A percentile compares a stretch with the other conserved stretches of the same genome.
phyloP scores from a whole-genome alignment of 495 filamentous ascomycete genomes.

The Eremomyces bilateralis region DNA sequence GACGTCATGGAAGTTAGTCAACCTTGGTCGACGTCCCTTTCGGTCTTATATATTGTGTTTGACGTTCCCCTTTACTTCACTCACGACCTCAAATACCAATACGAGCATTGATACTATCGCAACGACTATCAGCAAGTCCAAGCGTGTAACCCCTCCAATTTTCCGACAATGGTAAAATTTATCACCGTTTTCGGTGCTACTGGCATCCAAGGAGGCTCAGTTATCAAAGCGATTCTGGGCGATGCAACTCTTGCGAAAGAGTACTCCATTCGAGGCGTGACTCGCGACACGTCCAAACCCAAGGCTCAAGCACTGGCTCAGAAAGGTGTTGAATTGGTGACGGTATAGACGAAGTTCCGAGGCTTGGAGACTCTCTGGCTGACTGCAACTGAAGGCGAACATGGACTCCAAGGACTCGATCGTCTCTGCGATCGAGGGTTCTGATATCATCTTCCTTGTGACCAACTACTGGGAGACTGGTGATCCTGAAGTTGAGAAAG shows the following conservation, averaged over 20 bases:
- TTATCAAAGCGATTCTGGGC: conserved; percentile 28
- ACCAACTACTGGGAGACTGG: conserved; percentile 18
- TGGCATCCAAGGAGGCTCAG: conserved; percentile 37
- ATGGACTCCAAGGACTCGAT: conserved; percentile 13
- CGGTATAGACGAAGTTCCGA: conserved; percentile 8
- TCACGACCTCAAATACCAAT: no score
- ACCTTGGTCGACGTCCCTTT: no score
- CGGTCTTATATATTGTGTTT: no score
- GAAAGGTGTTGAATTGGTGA: conserved; percentile 22
- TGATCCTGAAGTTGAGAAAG: conserved; percentile 13
- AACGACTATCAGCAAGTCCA: no score
- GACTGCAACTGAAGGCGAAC: conserved; percentile 15
- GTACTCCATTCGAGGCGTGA: conserved; percentile 34
- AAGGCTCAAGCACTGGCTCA: conserved; percentile 20
- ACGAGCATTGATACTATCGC: no score
- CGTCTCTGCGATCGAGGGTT: conserved; percentile 12
- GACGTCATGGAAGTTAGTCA: no score
- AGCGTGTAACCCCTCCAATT: no score
- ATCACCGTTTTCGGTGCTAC: conserved; percentile 41
- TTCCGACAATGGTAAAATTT: no score
- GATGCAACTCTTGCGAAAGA: conserved; percentile 25
- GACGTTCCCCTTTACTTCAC: no score
- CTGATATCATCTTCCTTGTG: conserved; percentile 19
- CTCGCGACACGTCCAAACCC: conserved; percentile 26
- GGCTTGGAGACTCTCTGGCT: neutral